Conservation (phyloP, 139 green algal species). For the Deuterostichococcus epilithicus region DNA sequence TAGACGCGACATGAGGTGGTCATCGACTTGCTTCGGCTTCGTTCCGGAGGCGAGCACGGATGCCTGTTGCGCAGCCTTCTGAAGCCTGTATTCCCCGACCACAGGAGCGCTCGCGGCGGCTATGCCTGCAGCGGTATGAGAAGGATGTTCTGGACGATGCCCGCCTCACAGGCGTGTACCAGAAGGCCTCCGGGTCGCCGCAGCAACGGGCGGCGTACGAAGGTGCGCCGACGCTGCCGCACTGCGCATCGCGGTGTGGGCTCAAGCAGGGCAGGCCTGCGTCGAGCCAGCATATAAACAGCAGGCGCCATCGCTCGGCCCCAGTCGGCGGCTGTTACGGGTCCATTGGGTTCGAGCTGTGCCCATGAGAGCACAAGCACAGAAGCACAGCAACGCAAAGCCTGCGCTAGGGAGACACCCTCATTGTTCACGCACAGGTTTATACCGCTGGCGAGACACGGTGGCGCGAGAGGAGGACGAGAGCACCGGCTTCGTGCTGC, state of each 20-base stretch:
- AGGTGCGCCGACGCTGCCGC: constrained; percentile 15
- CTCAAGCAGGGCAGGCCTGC: not conserved
- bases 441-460: constrained; percentile 73
- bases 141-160: constrained; percentile 45
- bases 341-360: not conserved
- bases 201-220: constrained; percentile 61
- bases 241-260: not conserved
- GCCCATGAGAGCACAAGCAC: not conserved
- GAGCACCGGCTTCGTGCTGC: constrained; percentile 78
- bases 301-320: not conserved
- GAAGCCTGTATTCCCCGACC: not conserved
- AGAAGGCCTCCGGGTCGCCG: not conserved
- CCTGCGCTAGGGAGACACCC: not conserved
- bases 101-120: constrained; percentile 59
- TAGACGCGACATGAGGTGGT: constrained; percentile 11
- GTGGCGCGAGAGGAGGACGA: constrained; percentile 73
- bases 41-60: not conserved
- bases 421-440: constrained; percentile 13
- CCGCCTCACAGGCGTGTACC: constrained; percentile 30
- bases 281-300: not conserved
- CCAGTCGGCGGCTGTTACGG: not conserved
- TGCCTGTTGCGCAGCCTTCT: constrained; percentile 64
- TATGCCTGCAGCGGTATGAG: constrained; percentile 76
- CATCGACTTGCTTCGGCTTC: constrained; percentile 4
- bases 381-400: no score